A percentile compares a stretch with the other conserved stretches of the same genome.
These are phyloP conservation scores for Cenchrus purpureus DNA, from an alignment of 176 grass and related monocot genomes.

Conservation along the genomic window DNA sequence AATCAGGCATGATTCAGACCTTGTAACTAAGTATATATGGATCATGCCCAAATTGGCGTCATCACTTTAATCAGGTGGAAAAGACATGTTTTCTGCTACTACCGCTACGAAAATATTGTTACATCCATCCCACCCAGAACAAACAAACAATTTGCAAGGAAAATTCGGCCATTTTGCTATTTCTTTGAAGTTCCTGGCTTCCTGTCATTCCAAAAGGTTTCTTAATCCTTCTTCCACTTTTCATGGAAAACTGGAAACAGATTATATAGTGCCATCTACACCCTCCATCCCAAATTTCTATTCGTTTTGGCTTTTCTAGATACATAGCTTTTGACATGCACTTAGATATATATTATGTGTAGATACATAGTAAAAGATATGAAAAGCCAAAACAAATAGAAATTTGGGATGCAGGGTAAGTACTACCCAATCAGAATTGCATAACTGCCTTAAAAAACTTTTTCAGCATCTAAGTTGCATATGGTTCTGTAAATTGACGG, in stretches of 20 bases:
- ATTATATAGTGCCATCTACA: background rate
- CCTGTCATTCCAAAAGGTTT: background rate
- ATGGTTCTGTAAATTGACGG: background rate
- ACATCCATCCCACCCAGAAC: background rate
- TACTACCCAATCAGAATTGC: too few species aligned
- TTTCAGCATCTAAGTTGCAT: background rate
- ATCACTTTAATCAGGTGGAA: constrained; percentile 3
- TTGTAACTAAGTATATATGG: background rate
- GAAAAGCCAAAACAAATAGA: too few species aligned
- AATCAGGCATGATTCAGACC: background rate
- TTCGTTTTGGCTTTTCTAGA: too few species aligned
- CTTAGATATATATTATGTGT: too few species aligned
- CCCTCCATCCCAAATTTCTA: too few species aligned
- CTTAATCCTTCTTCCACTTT: background rate
- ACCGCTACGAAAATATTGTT: background rate
- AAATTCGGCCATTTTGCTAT: background rate
- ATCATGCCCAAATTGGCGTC: background rate
- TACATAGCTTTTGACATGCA: too few species aligned
- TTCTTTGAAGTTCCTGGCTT: background rate
- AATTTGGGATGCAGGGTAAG: too few species aligned
- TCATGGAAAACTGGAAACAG: background rate
- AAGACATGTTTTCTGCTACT: background rate
- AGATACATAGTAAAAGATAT: too few species aligned
- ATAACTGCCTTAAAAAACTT: too few species aligned
- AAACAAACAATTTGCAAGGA: background rate